A percentile compares a stretch with the other conserved stretches of the same genome.
Conservation (phyloP, 2,329 filamentous ascomycete genomes). For the Aspergillus japonicus region DNA sequence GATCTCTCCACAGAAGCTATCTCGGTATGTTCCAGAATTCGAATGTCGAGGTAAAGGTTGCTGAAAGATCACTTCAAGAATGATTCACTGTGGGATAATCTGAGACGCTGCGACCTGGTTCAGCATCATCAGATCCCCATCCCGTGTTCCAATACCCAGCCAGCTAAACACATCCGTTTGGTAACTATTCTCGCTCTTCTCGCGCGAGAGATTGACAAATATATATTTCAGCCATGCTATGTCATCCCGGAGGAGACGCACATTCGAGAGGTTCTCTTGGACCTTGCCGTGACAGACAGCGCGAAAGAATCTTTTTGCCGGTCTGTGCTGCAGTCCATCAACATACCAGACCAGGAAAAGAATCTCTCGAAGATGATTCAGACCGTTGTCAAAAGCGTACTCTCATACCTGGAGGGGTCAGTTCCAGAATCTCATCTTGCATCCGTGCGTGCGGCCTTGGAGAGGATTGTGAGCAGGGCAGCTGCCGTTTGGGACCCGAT, state of each 20-base stretch:
- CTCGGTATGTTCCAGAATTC: too few relatives aligned
- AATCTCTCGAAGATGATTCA: not conserved
- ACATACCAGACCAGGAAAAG: conserved; percentile 9
- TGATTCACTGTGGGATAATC: too few relatives aligned
- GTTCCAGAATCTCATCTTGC: conserved; percentile 8
- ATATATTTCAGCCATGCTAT: conserved; percentile 38
- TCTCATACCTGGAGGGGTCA: conserved; percentile 7
- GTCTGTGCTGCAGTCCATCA: conserved; percentile 20
- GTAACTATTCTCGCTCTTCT: conserved; percentile 31
- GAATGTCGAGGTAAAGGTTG: too few relatives aligned
- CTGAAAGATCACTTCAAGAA: too few relatives aligned
- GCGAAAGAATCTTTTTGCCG: conserved; percentile 25
- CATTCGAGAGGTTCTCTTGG: conserved; percentile 12
- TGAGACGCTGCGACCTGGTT: too few relatives aligned
- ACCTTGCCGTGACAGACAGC: conserved; percentile 18
- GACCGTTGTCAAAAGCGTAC: not conserved
- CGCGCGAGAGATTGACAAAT: conserved; percentile 24
- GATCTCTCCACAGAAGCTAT: too few relatives aligned
- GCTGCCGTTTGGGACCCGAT: conserved; percentile 16
- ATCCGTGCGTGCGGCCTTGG: conserved; percentile 13
- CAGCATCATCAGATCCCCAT: conserved; percentile 25
- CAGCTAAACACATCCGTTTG: conserved; percentile 36
- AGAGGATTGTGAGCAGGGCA: conserved; percentile 14
- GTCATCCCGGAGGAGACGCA: conserved; percentile 17
- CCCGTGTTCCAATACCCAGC: conserved; percentile 28